A percentile compares a stretch with the other conserved stretches of the same genome.
Conservation (phyloP, 164 flowering plant genomes). For the Vitis rotundifolia region DNA sequence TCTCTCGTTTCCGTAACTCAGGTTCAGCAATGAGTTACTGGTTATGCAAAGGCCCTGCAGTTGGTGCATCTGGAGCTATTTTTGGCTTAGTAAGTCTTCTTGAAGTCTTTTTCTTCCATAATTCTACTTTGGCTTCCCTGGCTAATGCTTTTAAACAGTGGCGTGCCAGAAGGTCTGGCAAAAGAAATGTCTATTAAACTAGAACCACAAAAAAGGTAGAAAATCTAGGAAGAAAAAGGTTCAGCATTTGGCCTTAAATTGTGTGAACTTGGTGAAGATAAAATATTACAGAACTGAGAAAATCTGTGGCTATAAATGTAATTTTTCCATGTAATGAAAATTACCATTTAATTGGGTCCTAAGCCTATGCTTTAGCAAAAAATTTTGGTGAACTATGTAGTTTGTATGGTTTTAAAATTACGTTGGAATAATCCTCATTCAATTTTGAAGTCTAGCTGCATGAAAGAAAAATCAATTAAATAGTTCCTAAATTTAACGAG, state of each 20-base stretch:
- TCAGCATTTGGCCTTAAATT: background rate
- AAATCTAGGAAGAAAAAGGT: conserved; percentile 1
- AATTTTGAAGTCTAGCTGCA: no score
- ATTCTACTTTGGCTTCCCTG: background rate
- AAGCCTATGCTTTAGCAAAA: no score
- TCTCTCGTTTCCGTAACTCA: conserved; percentile 28
- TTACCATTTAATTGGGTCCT: background rate
- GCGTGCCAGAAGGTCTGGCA: background rate
- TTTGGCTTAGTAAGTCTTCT: conserved; percentile 75
- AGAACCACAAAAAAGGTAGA: background rate
- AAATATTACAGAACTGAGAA: no score
- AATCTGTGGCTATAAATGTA: background rate
- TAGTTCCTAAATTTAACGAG: no score
- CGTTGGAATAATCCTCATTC: no score
- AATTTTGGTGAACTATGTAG: no score
- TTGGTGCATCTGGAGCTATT: conserved; percentile 97
- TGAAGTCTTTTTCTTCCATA: background rate
- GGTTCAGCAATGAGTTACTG: conserved; percentile 84
- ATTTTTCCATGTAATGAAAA: background rate
- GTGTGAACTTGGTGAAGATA: no score
- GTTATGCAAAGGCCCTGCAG: conserved; percentile 70
- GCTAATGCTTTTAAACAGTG: background rate
- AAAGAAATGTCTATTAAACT: background rate
- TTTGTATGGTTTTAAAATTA: no score
- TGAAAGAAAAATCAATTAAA: no score